These are phyloP conservation scores for Macadamia tetraphylla DNA, from an alignment of 164 flowering plant genomes.

Conservation along the genomic window DNA sequence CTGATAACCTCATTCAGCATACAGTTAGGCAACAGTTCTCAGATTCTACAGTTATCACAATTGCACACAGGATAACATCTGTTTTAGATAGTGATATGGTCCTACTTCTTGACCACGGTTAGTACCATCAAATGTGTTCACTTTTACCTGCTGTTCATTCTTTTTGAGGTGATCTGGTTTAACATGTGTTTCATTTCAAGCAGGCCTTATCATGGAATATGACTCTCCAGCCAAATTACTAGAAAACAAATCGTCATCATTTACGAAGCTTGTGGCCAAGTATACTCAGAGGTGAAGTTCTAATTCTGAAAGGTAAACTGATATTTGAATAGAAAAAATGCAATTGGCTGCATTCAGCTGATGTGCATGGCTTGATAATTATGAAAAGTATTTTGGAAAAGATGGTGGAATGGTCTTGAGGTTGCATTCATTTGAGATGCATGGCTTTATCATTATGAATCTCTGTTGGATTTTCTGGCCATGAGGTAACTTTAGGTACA, in stretches of 20 bases:
- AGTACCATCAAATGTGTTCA: conserved; percentile 2
- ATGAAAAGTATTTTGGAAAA: too few species aligned
- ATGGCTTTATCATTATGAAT: too few species aligned
- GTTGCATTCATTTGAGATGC: too few species aligned
- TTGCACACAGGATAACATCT: conserved; percentile 44
- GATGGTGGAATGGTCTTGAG: too few species aligned
- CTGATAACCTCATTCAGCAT: conserved; percentile 41
- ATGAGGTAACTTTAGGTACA: too few species aligned
- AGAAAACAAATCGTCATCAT: conserved; percentile 22
- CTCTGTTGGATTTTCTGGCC: too few species aligned
- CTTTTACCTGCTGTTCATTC: too few species aligned
- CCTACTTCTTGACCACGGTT: conserved; percentile 27
- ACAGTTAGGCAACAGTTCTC: conserved; percentile 31
- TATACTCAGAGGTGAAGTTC: conserved; percentile 22
- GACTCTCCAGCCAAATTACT: conserved; percentile 29
- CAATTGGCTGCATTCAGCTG: not conserved
- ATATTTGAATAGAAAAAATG: not conserved
- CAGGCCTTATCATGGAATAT: conserved; percentile 30
- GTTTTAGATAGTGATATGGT: conserved; percentile 40
- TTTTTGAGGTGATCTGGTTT: not conserved
- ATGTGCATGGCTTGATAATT: too few species aligned
- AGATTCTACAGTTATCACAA: conserved; percentile 37
- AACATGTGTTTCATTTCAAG: not conserved
- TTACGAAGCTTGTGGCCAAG: conserved; percentile 31
- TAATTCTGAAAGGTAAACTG: conserved; percentile 3